Conservation (phyloP, 306 rosid genomes). For the Luffa aegyptiaca region DNA sequence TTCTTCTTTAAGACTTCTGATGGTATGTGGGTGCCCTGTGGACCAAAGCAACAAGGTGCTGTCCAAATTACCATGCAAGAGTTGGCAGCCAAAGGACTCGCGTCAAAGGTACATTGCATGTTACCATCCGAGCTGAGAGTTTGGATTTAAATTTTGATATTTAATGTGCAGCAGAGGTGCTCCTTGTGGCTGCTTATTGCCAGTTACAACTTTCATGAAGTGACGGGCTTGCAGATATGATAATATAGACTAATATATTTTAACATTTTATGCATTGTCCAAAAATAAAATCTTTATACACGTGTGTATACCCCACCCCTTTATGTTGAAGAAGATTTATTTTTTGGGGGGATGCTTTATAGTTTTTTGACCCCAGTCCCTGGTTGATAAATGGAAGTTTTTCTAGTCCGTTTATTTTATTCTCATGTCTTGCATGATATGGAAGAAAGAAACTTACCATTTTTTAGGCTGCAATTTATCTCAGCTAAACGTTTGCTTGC, state of each 20-base stretch:
- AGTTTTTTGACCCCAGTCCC: neutral
- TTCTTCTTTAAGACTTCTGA: constrained; percentile 52
- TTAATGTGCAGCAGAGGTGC: neutral
- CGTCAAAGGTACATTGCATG: constrained; percentile 53
- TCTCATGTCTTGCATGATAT: neutral
- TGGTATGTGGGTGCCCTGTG: constrained; percentile 84
- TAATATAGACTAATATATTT: neutral
- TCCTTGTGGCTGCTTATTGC: neutral
- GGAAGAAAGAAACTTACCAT: neutral
- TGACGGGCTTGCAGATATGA: neutral
- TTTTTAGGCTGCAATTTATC: neutral
- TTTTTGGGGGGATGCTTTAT: neutral
- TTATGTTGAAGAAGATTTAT: neutral
- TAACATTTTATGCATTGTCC: neutral
- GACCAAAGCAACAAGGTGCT: constrained; percentile 74
- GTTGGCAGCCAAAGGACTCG: constrained; percentile 71
- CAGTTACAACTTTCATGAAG: neutral
- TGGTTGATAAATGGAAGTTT: neutral
- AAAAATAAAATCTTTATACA: neutral
- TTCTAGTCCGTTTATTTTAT: neutral
- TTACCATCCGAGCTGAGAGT: neutral
- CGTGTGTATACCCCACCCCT: neutral
- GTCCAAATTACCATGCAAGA: constrained; percentile 80
- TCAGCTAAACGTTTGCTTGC: constrained; percentile 12
- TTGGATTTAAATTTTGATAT: neutral